Percentiles rank a stretch among this genome's conserved stretches.
These are phyloP conservation scores for Cyberlindnera saturnus DNA, from an alignment of 805 yeast species.

Conservation along the genomic window DNA sequence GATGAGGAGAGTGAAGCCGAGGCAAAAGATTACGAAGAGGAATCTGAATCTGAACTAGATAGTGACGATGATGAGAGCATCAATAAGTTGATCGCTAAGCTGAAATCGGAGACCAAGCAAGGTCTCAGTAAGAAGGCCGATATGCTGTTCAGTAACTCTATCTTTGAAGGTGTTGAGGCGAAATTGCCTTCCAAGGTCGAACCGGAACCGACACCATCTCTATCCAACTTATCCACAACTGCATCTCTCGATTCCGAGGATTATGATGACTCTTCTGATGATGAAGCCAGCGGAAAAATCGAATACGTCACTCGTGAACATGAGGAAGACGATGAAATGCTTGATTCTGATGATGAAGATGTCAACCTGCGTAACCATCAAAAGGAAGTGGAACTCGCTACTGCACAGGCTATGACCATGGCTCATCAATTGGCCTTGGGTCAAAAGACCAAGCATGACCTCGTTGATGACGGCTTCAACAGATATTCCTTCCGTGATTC, in stretches of 20 bases:
- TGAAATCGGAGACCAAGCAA: slow-evolving; percentile 39
- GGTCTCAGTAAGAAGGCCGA: slow-evolving; percentile 36
- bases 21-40: slow-evolving; percentile 36
- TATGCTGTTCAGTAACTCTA: slow-evolving; percentile 45
- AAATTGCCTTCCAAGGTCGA: slow-evolving; percentile 20
- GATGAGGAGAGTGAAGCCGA: slow-evolving; percentile 29
- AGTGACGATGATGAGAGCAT: slow-evolving; percentile 73
- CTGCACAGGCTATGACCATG: slow-evolving; percentile 95
- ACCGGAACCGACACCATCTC: slow-evolving; percentile 6
- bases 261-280: slow-evolving; percentile 17
- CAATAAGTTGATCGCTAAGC: slow-evolving; percentile 48
- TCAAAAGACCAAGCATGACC: slow-evolving; percentile 74
- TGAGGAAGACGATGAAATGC: slow-evolving; percentile 27
- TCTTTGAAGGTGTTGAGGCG: slow-evolving; percentile 43
- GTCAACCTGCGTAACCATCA: slow-evolving; percentile 42
- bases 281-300: slow-evolving; percentile 28
- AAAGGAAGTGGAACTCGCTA: slow-evolving; percentile 73
- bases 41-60: slow-evolving; percentile 31
- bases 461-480: slow-evolving; percentile 89
- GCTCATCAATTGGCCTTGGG: slow-evolving; percentile 95
- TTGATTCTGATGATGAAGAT: slow-evolving; percentile 49
- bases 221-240: slow-evolving; percentile 15
- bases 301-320: slow-evolving; percentile 43
- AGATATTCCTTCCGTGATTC: slow-evolving; percentile 86
- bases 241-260: slow-evolving; percentile 21